These are phyloP conservation scores for Penicillium atrosanguineum DNA, from an alignment of 495 filamentous ascomycete genomes.

Conservation along the genomic window DNA sequence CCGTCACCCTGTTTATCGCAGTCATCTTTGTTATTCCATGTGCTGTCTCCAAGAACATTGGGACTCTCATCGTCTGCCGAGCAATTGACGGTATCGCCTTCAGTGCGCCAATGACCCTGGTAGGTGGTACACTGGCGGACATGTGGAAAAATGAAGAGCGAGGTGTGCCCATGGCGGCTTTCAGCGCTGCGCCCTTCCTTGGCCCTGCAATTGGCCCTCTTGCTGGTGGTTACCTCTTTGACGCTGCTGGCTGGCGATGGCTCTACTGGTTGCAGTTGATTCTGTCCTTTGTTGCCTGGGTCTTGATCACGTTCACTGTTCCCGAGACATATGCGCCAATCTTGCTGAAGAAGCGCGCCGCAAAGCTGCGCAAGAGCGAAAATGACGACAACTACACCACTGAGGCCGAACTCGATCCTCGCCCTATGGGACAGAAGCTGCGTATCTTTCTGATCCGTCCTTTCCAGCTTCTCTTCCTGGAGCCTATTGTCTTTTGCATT, in stretches of 20 bases:
- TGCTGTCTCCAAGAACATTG: conserved; percentile 70
- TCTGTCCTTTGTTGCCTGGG: conserved; percentile 60
- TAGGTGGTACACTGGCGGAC: conserved; percentile 78
- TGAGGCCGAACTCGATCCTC: conserved; percentile 68
- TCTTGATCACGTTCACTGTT: conserved; percentile 74
- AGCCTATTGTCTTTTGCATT: conserved; percentile 77
- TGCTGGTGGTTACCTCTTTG: conserved; percentile 69
- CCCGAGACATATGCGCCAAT: conserved; percentile 78
- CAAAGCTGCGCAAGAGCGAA: conserved; percentile 65
- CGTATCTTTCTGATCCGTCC: conserved; percentile 69
- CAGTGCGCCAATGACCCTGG: conserved; percentile 78
- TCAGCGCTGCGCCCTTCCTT: conserved; percentile 74
- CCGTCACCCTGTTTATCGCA: conserved; percentile 52
- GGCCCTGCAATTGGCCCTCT: conserved; percentile 74
- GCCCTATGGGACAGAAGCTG: conserved; percentile 61
- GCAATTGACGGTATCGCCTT: conserved; percentile 78
- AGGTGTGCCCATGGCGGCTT: conserved; percentile 84
- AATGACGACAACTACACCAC: conserved; percentile 64
- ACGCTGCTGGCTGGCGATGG: conserved; percentile 75
- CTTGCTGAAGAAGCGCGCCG: conserved; percentile 61
- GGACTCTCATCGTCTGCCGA: conserved; percentile 69
- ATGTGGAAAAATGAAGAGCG: conserved; percentile 79
- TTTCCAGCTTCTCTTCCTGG: conserved; percentile 75
- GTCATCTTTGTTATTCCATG: conserved; percentile 77
- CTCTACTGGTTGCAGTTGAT: conserved; percentile 84